phyloP scores from a whole-genome alignment of 2,329 filamentous ascomycete genomes.

The Colletotrichum lini region DNA sequence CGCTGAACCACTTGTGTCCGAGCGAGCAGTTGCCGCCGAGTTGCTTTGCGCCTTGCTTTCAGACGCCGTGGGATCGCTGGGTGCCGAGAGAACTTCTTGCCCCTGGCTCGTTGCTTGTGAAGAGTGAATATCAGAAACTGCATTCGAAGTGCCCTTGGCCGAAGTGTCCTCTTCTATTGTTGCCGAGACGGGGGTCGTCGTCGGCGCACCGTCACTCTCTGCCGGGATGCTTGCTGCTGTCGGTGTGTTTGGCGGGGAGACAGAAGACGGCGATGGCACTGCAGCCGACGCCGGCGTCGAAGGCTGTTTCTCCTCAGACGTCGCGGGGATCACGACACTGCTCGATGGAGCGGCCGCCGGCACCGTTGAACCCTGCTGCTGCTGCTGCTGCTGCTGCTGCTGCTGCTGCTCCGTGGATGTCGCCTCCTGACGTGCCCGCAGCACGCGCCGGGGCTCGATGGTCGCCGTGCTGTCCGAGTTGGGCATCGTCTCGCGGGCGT shows the following conservation, averaged over 20 bases:
- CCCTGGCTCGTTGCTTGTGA: not conserved
- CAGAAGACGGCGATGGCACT: not conserved
- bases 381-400: constrained; percentile 1
- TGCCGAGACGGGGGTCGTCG: not conserved
- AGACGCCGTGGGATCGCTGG: not conserved
- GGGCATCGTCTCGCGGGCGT: constrained; percentile 49
- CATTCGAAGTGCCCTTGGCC: not conserved
- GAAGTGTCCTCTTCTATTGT: not conserved
- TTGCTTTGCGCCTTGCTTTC: not conserved
- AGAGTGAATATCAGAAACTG: not conserved
- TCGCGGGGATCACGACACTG: not conserved
- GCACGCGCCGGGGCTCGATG: constrained; percentile 41
- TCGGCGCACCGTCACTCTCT: not conserved
- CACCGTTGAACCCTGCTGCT: not conserved
- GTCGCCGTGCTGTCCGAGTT: constrained; percentile 49
- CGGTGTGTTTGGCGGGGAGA: no score
- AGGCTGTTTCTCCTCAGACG: constrained; percentile 1
- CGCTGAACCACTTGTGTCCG: not conserved
- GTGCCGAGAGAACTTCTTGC: not conserved
- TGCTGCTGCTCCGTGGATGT: not conserved
- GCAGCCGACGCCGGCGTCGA: no score
- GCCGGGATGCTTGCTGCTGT: not conserved
- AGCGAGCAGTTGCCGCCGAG: not conserved
- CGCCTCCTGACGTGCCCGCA: not conserved
- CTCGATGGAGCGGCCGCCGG: not conserved